Evolutionary conservation across 2,329 filamentous ascomycete genomes (phyloP).

Genomic region (Beauveria caledonica): DNA sequence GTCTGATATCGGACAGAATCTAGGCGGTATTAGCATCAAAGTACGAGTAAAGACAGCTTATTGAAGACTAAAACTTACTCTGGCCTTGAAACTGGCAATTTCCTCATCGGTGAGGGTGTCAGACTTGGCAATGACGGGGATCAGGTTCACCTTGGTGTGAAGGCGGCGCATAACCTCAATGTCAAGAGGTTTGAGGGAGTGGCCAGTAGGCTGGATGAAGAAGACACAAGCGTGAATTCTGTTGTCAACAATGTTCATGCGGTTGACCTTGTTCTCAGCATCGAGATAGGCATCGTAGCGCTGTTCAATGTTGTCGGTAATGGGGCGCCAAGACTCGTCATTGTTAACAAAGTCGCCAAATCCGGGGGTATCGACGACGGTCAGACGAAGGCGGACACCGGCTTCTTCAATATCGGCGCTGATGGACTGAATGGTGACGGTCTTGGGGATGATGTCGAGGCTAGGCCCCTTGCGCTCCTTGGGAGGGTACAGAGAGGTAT

Average conservation of each 20-base stretch:
- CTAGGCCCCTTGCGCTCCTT: slow-evolving; percentile 97
- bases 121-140: slow-evolving; percentile 97
- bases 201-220: slow-evolving; percentile 98
- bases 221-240: slow-evolving; percentile 98
- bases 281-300: slow-evolving; percentile 97
- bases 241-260: slow-evolving; percentile 99
- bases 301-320: slow-evolving; percentile 99
- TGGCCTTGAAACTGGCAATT: slow-evolving; percentile 86
- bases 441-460: slow-evolving; percentile 98
- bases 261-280: slow-evolving; percentile 99
- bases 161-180: slow-evolving; percentile 99
- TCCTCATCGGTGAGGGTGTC: slow-evolving; percentile 98
- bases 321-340: slow-evolving; percentile 97
- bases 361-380: slow-evolving; percentile 93
- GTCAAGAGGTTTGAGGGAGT: slow-evolving; percentile 95
- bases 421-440: slow-evolving; percentile 88
- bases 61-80: slow-evolving; percentile 53
- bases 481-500: slow-evolving; percentile 96
- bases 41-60: not conserved
- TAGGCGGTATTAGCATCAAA: slow-evolving; percentile 30
- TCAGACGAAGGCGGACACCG: slow-evolving; percentile 89
- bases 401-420: slow-evolving; percentile 98
- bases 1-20: slow-evolving; percentile 94
- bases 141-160: slow-evolving; percentile 99
- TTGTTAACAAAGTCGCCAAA: slow-evolving; percentile 99